Conservation (phyloP, 2,329 filamentous ascomycete species). For the Fusarium albosuccineum region DNA sequence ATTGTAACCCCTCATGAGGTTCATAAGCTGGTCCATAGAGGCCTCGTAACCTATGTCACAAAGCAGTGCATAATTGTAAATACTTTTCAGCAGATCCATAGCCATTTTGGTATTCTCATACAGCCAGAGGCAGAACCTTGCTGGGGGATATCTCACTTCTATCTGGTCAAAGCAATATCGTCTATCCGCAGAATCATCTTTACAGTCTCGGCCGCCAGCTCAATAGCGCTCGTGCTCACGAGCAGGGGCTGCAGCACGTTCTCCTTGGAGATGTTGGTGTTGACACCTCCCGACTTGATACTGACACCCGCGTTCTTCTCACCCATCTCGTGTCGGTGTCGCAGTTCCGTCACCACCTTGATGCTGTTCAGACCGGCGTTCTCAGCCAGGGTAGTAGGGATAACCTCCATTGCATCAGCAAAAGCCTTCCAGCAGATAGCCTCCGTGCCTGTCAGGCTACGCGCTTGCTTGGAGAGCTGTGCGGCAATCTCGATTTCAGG, state of each 20-base stretch:
- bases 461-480: constrained; percentile 83
- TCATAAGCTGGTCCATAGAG: no score
- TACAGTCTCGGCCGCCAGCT: constrained; percentile 96
- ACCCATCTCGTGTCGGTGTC: constrained; percentile 93
- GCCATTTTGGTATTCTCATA: constrained; percentile 54
- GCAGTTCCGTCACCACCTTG: constrained; percentile 96
- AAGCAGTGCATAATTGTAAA: constrained; percentile 24
- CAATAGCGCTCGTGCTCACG: constrained; percentile 97
- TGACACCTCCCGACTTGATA: constrained; percentile 97
- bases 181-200: constrained; percentile 88
- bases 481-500: constrained; percentile 97
- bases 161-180: constrained; percentile 74
- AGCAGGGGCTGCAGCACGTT: constrained; percentile 96
- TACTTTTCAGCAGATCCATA: constrained; percentile 43
- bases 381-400: constrained; percentile 95
- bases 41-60: constrained; percentile 19
- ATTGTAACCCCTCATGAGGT: no score
- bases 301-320: constrained; percentile 97
- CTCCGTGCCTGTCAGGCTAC: constrained; percentile 89
- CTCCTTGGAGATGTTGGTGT: constrained; percentile 96
- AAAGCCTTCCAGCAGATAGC: constrained; percentile 99
- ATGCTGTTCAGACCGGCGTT: constrained; percentile 98
- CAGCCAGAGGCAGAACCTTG: constrained; percentile 48
- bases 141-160: constrained; percentile 51
- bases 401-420: constrained; percentile 96